Evolutionary conservation across 129 eudicot species (phyloP), one percentile per base, ranked within the genome.

Genomic region (Flaveria bidentis): DNA sequence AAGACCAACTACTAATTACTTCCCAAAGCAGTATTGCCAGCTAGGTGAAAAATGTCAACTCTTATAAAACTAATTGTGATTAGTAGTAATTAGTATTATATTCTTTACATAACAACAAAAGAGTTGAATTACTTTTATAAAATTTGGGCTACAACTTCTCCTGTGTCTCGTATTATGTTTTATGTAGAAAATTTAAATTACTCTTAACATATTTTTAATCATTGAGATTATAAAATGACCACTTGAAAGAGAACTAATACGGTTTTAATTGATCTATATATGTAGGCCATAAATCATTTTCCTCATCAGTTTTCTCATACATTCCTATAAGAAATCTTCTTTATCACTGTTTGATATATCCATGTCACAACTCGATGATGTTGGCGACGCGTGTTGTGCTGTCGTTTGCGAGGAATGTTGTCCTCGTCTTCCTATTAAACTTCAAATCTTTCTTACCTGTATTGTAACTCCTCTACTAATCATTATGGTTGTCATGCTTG

Each of bases 351-450:
- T 55, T 55, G 23, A 55, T 55, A 17, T 11, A 45, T 45, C 1
- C 23, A 74, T 74, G 78, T 57, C 71, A 12, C 78, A 74, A 61
- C 44, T 33, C 26, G 71, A 25, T 9, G 71, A 74, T n/a, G 16
- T 74, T 17, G 61, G 45, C 6, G 4, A 74, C 22, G 78, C 78
- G 4, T 45, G 71, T 45, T 74, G 71, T 26, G 60, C n/a, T 15
- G 71, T 46, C 61, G 58, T 74, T 60, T 26, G 9, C n/a, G 78
- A 74, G 3, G 41, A 61, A 14, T 74, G 78, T 26, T 74, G 71
- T 46, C 44, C 78, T 18, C 44, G 69, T 23, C 78, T 74, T 61
- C 69, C 78, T 60, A 16, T 18, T 1, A 46, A 61, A 44, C 78
- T 74, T 74, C 78, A 61, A 61, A 6, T 60, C 22, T 74, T 61